phyloP scores from a whole-genome alignment of 345 rosid genomes.

The Laguncularia racemosa region DNA sequence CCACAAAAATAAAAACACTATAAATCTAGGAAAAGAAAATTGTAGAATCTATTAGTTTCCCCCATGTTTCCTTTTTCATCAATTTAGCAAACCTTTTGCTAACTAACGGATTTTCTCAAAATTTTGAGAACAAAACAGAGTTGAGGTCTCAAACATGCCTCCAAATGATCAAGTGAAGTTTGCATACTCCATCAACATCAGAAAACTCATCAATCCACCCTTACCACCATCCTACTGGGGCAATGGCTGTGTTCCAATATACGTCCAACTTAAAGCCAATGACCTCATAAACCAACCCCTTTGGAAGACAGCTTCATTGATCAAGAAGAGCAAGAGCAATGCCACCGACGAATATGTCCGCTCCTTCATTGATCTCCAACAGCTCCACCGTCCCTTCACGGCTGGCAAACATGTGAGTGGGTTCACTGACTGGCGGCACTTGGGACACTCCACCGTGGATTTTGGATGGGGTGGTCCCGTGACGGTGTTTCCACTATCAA shows the following conservation, averaged over 20 bases:
- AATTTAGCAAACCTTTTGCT: background rate
- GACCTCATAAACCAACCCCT: slow-evolving; percentile 55
- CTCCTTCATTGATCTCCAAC: slow-evolving; percentile 71
- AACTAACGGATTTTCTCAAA: slow-evolving; percentile 1
- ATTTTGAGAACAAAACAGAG: slow-evolving; percentile 22
- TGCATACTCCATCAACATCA: slow-evolving; percentile 55
- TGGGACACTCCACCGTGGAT: slow-evolving; percentile 75
- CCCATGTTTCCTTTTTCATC: too few relatives aligned
- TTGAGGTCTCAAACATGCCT: slow-evolving; percentile 36
- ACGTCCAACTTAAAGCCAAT: slow-evolving; percentile 40
- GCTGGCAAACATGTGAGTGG: slow-evolving; percentile 65
- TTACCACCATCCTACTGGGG: slow-evolving; percentile 80
- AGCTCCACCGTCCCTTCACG: slow-evolving; percentile 29
- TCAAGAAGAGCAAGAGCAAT: slow-evolving; percentile 65
- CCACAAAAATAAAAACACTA: too few relatives aligned
- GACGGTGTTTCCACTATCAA: slow-evolving; percentile 56
- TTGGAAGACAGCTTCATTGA: slow-evolving; percentile 66
- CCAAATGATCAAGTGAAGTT: slow-evolving; percentile 48
- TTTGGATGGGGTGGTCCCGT: slow-evolving; percentile 92
- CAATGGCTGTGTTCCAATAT: slow-evolving; percentile 75
- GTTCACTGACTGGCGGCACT: slow-evolving; percentile 91
- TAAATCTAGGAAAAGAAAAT: too few relatives aligned
- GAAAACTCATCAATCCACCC: slow-evolving; percentile 56
- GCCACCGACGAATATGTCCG: slow-evolving; percentile 58
- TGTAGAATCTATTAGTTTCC: too few relatives aligned